Conservation (phyloP, 495 filamentous ascomycete genomes). For the Neurospora tetrasperma region DNA sequence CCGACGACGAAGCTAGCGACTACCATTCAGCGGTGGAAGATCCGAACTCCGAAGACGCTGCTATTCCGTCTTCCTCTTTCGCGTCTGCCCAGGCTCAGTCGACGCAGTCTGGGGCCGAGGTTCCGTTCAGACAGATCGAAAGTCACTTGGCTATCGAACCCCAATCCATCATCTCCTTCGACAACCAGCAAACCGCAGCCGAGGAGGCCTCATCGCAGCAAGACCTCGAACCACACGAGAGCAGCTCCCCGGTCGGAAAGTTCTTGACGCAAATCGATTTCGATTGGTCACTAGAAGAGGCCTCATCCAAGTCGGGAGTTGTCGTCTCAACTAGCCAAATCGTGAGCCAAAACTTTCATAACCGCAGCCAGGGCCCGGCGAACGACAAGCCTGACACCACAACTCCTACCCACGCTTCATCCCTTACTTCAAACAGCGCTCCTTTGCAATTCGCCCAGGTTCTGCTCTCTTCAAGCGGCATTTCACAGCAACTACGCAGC, state of each 20-base stretch:
- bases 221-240: background rate
- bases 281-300: background rate
- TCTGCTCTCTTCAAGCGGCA: conserved; percentile 14
- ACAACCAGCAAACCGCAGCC: background rate
- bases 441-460: conserved; percentile 22
- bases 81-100: background rate
- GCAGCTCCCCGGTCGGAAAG: background rate
- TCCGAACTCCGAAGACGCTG: background rate
- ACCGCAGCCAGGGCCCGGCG: background rate
- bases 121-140: conserved; percentile 18
- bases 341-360: background rate
- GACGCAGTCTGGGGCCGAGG: conserved; percentile 4
- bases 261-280: background rate
- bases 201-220: background rate
- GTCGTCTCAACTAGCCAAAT: background rate
- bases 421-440: background rate
- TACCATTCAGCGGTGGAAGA: background rate
- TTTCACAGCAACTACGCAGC: conserved; percentile 12
- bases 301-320: background rate
- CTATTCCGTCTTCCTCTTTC: background rate
- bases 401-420: background rate
- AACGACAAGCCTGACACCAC: background rate
- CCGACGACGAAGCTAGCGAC: background rate
- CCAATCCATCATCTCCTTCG: background rate
- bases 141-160: background rate